These are phyloP conservation scores for Magnaporthiopsis rhizophila DNA, from an alignment of 2,329 filamentous ascomycete genomes.

Conservation along the genomic window DNA sequence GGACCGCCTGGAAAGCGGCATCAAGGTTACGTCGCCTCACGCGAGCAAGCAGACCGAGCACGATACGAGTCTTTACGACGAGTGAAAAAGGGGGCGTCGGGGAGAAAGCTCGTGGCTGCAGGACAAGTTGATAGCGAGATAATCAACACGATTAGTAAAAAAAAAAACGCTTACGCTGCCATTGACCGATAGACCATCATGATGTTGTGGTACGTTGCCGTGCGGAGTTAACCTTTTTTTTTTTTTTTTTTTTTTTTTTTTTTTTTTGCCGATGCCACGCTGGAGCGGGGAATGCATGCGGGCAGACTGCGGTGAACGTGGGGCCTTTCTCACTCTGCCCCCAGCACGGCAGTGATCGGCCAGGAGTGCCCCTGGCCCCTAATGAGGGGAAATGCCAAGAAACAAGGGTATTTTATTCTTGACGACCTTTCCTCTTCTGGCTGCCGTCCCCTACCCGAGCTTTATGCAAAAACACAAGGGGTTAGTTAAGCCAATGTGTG, in stretches of 20 bases:
- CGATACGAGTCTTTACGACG: conserved; percentile 15
- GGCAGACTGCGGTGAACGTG: background rate
- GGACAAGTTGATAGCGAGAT: background rate
- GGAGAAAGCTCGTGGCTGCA: background rate
- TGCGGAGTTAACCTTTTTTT: background rate
- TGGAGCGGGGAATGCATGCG: background rate
- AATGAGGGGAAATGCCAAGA: too few relatives aligned
- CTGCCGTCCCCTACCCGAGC: too few relatives aligned
- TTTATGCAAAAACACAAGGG: too few relatives aligned
- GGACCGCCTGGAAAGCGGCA: conserved; percentile 33
- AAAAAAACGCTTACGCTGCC: too few relatives aligned
- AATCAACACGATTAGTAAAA: background rate
- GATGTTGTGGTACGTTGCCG: background rate
- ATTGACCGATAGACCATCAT: too few relatives aligned
- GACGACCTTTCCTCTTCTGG: too few relatives aligned
- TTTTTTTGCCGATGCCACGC: background rate
- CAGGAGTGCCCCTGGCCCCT: too few relatives aligned
- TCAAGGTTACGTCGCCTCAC: conserved; percentile 36
- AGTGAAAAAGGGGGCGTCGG: background rate
- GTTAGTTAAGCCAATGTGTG: too few relatives aligned
- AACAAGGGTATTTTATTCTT: too few relatives aligned
- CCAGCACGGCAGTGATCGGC: too few relatives aligned
- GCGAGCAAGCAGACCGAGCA: conserved; percentile 22
- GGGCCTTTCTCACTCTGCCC: background rate
- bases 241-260: background rate